Evolutionary conservation across 176 grass and related monocot genomes (phyloP), one percentile per base, ranked within the genome.

Genomic region (Aechmea fasciata): DNA sequence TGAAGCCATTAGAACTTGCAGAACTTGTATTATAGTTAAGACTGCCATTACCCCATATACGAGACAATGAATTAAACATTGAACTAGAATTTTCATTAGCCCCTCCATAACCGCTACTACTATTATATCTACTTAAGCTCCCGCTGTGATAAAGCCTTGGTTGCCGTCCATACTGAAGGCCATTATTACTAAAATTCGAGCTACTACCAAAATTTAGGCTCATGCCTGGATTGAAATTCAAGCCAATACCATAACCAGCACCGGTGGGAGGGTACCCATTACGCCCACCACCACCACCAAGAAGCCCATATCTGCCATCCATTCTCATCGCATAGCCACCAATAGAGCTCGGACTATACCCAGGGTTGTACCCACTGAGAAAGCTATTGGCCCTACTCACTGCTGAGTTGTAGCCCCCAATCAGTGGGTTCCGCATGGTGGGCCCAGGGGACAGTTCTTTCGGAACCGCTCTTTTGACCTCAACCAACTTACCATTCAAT

Each of bases 401-500:
- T 47, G 73, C 74, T 88, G 78, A 85, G 71, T 88, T 91, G 68
- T 85, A 85, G 68, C 82, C 91, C 9, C 81, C 69, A 1, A 79
- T 75, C 66, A 83, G 88, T 69, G 88, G 91, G 33, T 41, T 41
- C 41, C 85, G 78, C 79, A 86, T 72, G 51, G 67, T 91, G 25
- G 88, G 92, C 51, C 88, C 76, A 69, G 85, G 88, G 11, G 83
- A 89, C 49, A 87, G 70, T 71, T 96, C 88, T 75, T 92, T 96
- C 11, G 88, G 88, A 78, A 92, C 86, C 15, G 92, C 88, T 18
- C 83, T 72, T 83, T 96, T 91, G 47, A 96, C 88, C 70, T 96
- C 92, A 47, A 96, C 83, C 83, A 83, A 91, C 76, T 96, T 96
- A 69, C 88, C 85, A 70, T 96, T 92, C 12, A 96, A 77, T 77